Evolutionary conservation across 75 land plant species (phyloP), one percentile per base, ranked within the genome.

Genomic region (Pinus tabuliformis): DNA sequence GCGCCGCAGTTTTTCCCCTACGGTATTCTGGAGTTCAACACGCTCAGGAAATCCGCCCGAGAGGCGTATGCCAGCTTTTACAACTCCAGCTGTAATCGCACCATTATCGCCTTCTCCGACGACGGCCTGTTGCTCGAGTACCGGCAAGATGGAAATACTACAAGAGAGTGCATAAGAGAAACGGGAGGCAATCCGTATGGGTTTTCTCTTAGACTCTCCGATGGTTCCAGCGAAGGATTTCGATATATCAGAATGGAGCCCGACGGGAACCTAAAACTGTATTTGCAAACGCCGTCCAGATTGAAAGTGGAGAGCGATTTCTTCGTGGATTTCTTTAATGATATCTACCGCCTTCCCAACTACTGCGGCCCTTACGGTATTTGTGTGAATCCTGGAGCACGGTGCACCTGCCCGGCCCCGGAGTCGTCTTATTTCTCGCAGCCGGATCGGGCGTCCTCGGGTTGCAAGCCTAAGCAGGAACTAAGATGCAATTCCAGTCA

Each of bases 391-490:
- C 71, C 71, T 42, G 80, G 64, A 8, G 70, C 56, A 0, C 17
- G 60, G 54, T 92, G 94, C 78, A 81, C 68, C 3, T 92, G 94
- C 74, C 90, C 89, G 36, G 3, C 52, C 9, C 15, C 64, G 9
- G 57, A 52, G 4, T 84, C 82, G 68, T 71, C 57, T 8, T 56
- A 17, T 8, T 42, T 42, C 12, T 37, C 37, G 0, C 20, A 57
- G 28, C 5, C 21, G 5, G 28, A 64, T 24, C 49, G 8, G 49
- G 49, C 49, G 9, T 45, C 49, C 7, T 5, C 49, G 9, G 11
- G 3, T 20, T 68, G 71, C 71, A 33, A 9, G 2, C 71, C 71
- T 20, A 39, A 37, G 49, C 37, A 68, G 45, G 9, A 1, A 0
- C 45, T 68, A 8, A 39, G 11, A 7, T 68, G 71, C 52, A 42